Evolutionary conservation across 2,329 filamentous ascomycete species (phyloP), one percentile per base, ranked within the genome.

Genomic region (Thielaviopsis punctulata): DNA sequence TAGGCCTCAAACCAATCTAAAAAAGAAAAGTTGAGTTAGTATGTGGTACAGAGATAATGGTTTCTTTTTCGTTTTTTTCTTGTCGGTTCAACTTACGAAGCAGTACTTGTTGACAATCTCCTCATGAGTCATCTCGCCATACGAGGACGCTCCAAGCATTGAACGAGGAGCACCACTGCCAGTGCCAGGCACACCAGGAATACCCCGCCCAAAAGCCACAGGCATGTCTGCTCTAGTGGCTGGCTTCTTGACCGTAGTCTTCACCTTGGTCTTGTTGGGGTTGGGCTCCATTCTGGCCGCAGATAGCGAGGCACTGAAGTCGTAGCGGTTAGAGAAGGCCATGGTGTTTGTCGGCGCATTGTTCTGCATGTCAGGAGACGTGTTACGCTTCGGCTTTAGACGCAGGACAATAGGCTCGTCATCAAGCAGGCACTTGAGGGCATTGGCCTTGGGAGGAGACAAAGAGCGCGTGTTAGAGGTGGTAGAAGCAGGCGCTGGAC

Each of bases 21-120:
- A 45, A 24, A 52, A 59, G 64, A 53, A 19, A 41, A 39, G 15
- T n/a, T 48, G 25, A 36, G 22, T 33, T 45, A 49, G 27, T 19
- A 13, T 41, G 19, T 8, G n/a, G 33, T 6, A 13, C 2, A 46
- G 27, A 19, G 24, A 24, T 45, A 64, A 58, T n/a, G n/a, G n/a
- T n/a, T n/a, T n/a, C n/a, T n/a, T n/a, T n/a, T n/a, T n/a, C n/a
- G n/a, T n/a, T n/a, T n/a, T n/a, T n/a, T n/a, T n/a, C n/a, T n/a
- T n/a, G n/a, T n/a, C n/a, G n/a, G 67, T 67, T 63, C 76, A 76
- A 94, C 90, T 80, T 90, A 95, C 90, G 79, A 96, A 98, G 76
- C 92, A 98, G 75, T 95, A 98, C 73, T 94, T 95, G 73, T 94
- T 89, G 67, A 98, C 84, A 58, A 98, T 77, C 69, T 98, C 92